Conservation (phyloP, 2,329 filamentous ascomycete species). For the Talaromyces sp. region DNA sequence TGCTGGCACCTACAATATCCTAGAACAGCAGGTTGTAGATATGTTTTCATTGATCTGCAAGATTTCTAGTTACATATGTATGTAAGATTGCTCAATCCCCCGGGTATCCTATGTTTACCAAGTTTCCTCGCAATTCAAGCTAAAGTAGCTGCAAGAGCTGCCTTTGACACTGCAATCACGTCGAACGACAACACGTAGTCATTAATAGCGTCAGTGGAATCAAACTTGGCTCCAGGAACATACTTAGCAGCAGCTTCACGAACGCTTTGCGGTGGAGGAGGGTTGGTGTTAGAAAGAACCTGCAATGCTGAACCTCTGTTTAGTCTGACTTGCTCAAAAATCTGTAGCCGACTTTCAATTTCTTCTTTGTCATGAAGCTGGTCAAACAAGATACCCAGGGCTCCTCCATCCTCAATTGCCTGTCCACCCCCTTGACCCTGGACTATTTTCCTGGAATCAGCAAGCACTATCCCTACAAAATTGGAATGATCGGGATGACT, state of each 20-base stretch:
- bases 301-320: not conserved
- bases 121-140: not conserved
- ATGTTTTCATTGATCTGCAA: not conserved
- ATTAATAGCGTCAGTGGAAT: not conserved
- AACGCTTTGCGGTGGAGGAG: not conserved
- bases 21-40: not conserved
- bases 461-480: not conserved
- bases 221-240: not conserved
- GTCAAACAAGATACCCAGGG: not conserved
- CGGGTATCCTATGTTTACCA: too few relatives aligned
- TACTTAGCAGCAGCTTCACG: not conserved
- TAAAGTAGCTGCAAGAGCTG: not conserved
- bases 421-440: not conserved
- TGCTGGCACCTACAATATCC: not conserved
- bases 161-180: not conserved
- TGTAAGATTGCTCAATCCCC: not conserved
- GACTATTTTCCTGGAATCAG: not conserved
- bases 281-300: not conserved
- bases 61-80: not conserved
- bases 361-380: not conserved
- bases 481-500: not conserved
- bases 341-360: not conserved
- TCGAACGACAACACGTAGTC: not conserved
- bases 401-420: not conserved
- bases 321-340: not conserved